Evolutionary conservation across 495 filamentous ascomycete genomes (phyloP).

Genomic region (Penicillium argentinense): DNA sequence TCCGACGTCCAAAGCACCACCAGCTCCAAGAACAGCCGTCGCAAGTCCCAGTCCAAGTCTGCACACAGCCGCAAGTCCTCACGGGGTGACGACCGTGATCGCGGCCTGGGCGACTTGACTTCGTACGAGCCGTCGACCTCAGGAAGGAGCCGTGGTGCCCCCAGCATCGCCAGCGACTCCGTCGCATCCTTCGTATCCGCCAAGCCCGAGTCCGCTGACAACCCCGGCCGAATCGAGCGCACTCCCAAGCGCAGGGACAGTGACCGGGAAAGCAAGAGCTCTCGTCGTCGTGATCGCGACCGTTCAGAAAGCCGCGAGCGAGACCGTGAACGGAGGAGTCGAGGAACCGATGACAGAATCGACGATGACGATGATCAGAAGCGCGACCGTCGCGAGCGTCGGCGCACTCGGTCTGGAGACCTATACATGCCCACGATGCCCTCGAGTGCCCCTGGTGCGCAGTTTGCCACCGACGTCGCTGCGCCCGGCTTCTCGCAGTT

Average conservation of each 20-base stretch:
- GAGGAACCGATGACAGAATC: constrained; percentile 20
- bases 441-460: constrained; percentile 24
- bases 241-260: constrained; percentile 33
- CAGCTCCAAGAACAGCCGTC: constrained; percentile 34
- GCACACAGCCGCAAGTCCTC: constrained; percentile 49
- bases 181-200: constrained; percentile 57
- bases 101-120: constrained; percentile 43
- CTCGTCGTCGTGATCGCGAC: constrained; percentile 32
- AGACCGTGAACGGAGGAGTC: constrained; percentile 36
- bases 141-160: constrained; percentile 34
- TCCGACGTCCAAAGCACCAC: constrained; percentile 36
- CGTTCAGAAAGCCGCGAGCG: constrained; percentile 36
- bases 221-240: constrained; percentile 33
- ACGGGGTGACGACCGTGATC: constrained; percentile 57
- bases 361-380: constrained; percentile 30
- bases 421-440: constrained; percentile 27
- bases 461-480: constrained; percentile 35
- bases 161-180: constrained; percentile 45
- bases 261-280: constrained; percentile 34
- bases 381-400: constrained; percentile 29
- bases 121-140: constrained; percentile 37
- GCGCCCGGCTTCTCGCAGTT: constrained; percentile 47
- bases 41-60: constrained; percentile 37
- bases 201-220: constrained; percentile 33
- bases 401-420: constrained; percentile 37